Base-by-base conservation (phyloP, 2,329 filamentous ascomycete genomes). In the Beauveria pseudobassiana region DNA sequence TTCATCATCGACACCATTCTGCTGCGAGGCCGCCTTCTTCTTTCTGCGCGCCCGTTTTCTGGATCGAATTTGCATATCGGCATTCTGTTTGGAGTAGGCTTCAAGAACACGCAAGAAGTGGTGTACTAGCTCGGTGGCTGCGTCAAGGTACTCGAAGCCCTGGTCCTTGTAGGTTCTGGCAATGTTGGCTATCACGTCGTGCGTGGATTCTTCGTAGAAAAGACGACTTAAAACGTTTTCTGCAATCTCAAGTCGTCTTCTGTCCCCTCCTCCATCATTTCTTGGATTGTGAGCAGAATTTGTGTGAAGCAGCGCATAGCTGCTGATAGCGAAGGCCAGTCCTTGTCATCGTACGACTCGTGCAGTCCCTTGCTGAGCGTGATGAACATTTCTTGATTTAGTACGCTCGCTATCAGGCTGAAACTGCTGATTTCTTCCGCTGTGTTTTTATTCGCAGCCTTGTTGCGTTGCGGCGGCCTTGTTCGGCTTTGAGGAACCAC, bases 201-300 rank as follows among this genome's bases (percentile, higher is more conserved):
- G 93, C 0, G 93, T 97, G 0, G 90, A 85, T 70, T 98, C 92
- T 74, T 99, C 95, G 75, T 99, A 99, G 73, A 99, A 99, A n/a
- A 99, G 91, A 64, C 93, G 90, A 69, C 89, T 96, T 58, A 96
- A 85, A 14, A 96, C 97, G 68, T 99, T 99, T 72, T 99, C 93
- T 0, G 95, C 93, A 72, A 99, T 98, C 68, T 98, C 70, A 96
- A 89, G 67, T 99, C 91, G n/a, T 97, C 93, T 65, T 97, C 93
- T 34, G 90, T 83, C 1, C 84, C 82, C 1, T 91, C 95, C 52
- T 89, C 86, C 1, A 87, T 81, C 93, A 99, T 98, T 64, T 96
- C 91, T 69, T 96, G 92, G 2, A 98, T 89, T 0, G 93, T 96
- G 28, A 96, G 81, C 22, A 96, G 80, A 66, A 98, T 95, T 71